Conservation (phyloP, 257 asterid species). For the Nicotiana otophora region DNA sequence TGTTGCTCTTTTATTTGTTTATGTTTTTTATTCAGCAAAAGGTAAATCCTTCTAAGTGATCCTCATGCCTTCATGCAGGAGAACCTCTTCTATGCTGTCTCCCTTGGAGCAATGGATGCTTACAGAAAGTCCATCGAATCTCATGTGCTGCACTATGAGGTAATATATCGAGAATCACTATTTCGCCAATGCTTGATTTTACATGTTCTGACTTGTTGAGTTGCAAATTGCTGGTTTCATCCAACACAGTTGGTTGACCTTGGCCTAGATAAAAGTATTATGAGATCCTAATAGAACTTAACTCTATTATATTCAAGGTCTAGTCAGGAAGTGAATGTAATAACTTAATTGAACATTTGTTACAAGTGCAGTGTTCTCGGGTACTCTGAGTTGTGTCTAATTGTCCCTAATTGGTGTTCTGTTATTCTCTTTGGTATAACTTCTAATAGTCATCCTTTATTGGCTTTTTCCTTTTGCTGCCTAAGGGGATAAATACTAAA, state of each 20-base stretch:
- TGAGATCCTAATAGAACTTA: not conserved
- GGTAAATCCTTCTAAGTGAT: slow-evolving; percentile 9
- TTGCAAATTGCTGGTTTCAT: slow-evolving; percentile 12
- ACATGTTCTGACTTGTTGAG: not conserved
- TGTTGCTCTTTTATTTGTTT: not conserved
- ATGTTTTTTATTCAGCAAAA: not conserved
- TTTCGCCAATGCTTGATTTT: not conserved
- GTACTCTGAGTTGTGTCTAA: not conserved
- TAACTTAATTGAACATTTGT: not conserved
- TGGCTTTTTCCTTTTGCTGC: not conserved
- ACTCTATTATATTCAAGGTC: not conserved
- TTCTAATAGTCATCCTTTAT: not conserved
- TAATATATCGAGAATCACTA: slow-evolving; percentile 23
- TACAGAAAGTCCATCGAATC: slow-evolving; percentile 66
- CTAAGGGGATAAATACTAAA: not conserved
- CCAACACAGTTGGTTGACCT: not conserved
- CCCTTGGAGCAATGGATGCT: slow-evolving; percentile 58
- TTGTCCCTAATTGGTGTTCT: not conserved
- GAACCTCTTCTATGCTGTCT: slow-evolving; percentile 62
- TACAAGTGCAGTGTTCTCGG: not conserved
- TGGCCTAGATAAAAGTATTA: slow-evolving; percentile 4
- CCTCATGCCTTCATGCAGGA: slow-evolving; percentile 41
- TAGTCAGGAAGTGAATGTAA: not conserved
- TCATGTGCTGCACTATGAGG: slow-evolving; percentile 57
- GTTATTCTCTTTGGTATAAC: not conserved